Percentiles rank a stretch among this genome's conserved stretches.
Evolutionary conservation across 768 basidiomycete species (phyloP).

Genomic region (Leccinum pellstonianum): DNA sequence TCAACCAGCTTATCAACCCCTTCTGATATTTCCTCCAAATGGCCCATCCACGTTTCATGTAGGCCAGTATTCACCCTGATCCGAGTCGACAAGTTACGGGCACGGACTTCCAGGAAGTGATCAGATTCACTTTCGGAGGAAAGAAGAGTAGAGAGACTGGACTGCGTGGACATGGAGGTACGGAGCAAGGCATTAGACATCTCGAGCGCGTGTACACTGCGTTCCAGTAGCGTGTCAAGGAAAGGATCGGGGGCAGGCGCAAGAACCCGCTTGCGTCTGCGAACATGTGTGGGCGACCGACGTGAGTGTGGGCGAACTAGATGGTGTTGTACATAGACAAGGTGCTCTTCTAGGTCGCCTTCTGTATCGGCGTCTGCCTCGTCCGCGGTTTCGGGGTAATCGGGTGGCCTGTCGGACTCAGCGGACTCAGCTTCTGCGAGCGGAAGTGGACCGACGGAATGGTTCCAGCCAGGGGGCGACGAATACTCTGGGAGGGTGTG

Average conservation of each 20-base stretch:
- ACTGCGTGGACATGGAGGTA: slow-evolving; percentile 70
- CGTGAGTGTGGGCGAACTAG: slow-evolving; percentile 36
- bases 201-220: slow-evolving; percentile 83
- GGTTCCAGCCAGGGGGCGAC: slow-evolving; percentile 34
- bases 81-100: slow-evolving; percentile 50
- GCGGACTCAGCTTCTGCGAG: slow-evolving; percentile 40
- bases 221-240: slow-evolving; percentile 74
- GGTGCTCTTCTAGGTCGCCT: slow-evolving; percentile 25
- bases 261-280: slow-evolving; percentile 30
- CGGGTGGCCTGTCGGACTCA: slow-evolving; percentile 64
- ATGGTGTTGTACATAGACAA: slow-evolving; percentile 26
- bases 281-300: slow-evolving; percentile 23
- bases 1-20: slow-evolving; percentile 61
- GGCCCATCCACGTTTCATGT: slow-evolving; percentile 62
- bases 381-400: slow-evolving; percentile 75
- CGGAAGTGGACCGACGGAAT: slow-evolving; percentile 13
- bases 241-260: slow-evolving; percentile 46
- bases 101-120: slow-evolving; percentile 45
- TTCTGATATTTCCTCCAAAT: slow-evolving; percentile 62
- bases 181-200: slow-evolving; percentile 80
- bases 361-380: slow-evolving; percentile 74
- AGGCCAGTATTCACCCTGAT: slow-evolving; percentile 45
- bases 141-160: slow-evolving; percentile 50
- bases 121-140: slow-evolving; percentile 48
- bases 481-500: slow-evolving; percentile 66